phyloP scores from a whole-genome alignment of 1,284 basidiomycete genomes.

The Leccinum subspadiceum region DNA sequence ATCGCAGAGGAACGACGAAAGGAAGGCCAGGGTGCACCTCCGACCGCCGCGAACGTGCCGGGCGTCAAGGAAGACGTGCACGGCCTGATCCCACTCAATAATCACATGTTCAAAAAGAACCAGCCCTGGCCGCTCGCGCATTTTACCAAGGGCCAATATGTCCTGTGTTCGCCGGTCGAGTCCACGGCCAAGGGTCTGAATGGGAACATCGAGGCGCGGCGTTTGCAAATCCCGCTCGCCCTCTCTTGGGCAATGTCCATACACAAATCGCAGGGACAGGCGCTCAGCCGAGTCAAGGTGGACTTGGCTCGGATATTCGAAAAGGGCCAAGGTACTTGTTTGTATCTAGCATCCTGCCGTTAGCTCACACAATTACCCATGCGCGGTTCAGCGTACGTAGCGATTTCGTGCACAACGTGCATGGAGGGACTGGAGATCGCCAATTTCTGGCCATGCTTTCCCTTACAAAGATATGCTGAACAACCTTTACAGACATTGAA shows the following conservation, averaged over 20 bases:
- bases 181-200: no score
- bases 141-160: slow-evolving; percentile 43
- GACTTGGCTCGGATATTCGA: slow-evolving; percentile 73
- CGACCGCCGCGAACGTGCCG: slow-evolving; percentile 5
- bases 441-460: no score
- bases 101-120: slow-evolving; percentile 24
- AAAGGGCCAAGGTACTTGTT: slow-evolving; percentile 56
- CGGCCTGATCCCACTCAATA: slow-evolving; percentile 25
- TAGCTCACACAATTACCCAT: no score
- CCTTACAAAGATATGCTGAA: no score
- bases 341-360: no score
- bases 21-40: slow-evolving; percentile 3
- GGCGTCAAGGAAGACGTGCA: no score
- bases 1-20: slow-evolving; percentile 32
- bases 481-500: no score
- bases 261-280: slow-evolving; percentile 87
- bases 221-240: slow-evolving; percentile 69
- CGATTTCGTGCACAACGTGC: no score
- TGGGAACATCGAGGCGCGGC: slow-evolving; percentile 49
- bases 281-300: slow-evolving; percentile 71
- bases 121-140: slow-evolving; percentile 51
- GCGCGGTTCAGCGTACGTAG: no score
- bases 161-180: slow-evolving; percentile 55
- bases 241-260: slow-evolving; percentile 82
- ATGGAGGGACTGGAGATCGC: no score